Conservation (phyloP, 371 early-diverging fungal species). For the Blyttiomyces sp. region DNA sequence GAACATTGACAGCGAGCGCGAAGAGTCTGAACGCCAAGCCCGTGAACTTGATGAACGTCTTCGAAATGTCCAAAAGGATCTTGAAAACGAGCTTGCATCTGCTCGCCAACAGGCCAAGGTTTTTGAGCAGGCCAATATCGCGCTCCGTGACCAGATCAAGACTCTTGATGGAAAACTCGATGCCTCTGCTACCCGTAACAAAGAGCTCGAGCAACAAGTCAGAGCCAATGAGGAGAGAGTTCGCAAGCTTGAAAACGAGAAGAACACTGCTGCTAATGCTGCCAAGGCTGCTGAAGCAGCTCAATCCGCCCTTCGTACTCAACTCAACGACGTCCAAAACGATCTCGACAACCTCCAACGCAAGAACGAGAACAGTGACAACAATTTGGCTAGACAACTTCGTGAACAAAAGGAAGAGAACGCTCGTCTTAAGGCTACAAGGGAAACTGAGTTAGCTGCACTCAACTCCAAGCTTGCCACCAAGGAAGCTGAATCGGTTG, state of each 20-base stretch:
- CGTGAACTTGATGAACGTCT: constrained; percentile 1
- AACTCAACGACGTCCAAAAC: neutral
- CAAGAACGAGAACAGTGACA: neutral
- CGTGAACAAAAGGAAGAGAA: neutral
- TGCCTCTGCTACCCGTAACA: neutral
- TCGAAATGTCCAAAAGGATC: neutral
- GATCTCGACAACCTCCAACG: neutral
- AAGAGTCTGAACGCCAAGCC: neutral
- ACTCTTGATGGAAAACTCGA: constrained; percentile 5
- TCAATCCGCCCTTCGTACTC: neutral
- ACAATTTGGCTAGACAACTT: neutral
- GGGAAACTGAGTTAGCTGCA: constrained; percentile 6
- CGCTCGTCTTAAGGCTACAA: neutral
- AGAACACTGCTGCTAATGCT: neutral
- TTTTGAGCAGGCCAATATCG: constrained; percentile 10
- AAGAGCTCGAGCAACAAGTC: neutral
- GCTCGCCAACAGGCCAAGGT: neutral
- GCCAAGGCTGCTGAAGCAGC: neutral
- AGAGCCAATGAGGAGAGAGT: neutral
- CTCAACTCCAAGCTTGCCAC: constrained; percentile 3
- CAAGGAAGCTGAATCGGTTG: constrained; percentile 2
- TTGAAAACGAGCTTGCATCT: constrained; percentile 8
- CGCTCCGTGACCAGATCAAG: constrained; percentile 14
- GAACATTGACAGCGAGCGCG: neutral
- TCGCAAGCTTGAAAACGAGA: constrained; percentile 2